Percentiles rank a stretch among this genome's conserved stretches.
Evolutionary conservation across 2,329 filamentous ascomycete species (phyloP).

Genomic region (Pseudopyrenochaeta lycopersici): DNA sequence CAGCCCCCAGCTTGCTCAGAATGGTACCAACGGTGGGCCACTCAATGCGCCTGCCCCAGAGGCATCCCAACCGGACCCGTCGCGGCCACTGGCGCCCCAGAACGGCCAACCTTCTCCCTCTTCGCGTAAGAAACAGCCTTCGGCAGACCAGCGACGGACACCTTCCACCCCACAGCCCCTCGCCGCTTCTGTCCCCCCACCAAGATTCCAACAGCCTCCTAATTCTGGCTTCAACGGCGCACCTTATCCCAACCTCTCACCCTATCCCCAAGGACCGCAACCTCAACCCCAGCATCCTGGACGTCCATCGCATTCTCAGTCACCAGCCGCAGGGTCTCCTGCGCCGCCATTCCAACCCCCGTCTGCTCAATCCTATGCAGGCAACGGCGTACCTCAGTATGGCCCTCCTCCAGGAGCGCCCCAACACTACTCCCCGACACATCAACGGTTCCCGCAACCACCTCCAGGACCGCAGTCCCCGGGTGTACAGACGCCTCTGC

Average conservation of each 20-base stretch:
- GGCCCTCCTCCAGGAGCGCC: conserved; percentile 32
- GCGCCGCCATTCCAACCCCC: conserved; percentile 44
- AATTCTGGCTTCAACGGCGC: conserved; percentile 38
- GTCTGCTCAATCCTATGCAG: conserved; percentile 31
- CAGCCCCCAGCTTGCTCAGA: conserved; percentile 12
- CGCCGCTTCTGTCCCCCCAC: conserved; percentile 14
- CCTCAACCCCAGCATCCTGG: conserved; percentile 14
- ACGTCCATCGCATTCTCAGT: conserved; percentile 42
- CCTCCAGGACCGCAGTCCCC: conserved; percentile 44
- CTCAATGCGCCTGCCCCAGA: conserved; percentile 15
- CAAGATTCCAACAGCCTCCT: conserved; percentile 31
- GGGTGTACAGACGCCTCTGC: conserved; percentile 37
- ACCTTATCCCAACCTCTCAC: conserved; percentile 48
- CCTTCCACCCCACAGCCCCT: conserved; percentile 30
- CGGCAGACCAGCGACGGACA: conserved; percentile 20
- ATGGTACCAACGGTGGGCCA: conserved; percentile 16
- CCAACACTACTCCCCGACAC: conserved; percentile 40
- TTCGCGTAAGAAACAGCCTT: conserved; percentile 35
- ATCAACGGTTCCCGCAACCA: conserved; percentile 38
- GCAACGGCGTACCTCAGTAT: conserved; percentile 36
- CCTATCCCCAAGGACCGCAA: conserved; percentile 47
- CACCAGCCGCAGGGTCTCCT: conserved; percentile 45
- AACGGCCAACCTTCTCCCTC: conserved; percentile 35
- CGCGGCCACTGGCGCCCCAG: conserved; percentile 8
- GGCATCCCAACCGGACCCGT: conserved; percentile 12